A percentile compares a stretch with the other conserved stretches of the same genome.
Conservation (phyloP, 2,329 filamentous ascomycete species). For the Cladorrhinum sp. region DNA sequence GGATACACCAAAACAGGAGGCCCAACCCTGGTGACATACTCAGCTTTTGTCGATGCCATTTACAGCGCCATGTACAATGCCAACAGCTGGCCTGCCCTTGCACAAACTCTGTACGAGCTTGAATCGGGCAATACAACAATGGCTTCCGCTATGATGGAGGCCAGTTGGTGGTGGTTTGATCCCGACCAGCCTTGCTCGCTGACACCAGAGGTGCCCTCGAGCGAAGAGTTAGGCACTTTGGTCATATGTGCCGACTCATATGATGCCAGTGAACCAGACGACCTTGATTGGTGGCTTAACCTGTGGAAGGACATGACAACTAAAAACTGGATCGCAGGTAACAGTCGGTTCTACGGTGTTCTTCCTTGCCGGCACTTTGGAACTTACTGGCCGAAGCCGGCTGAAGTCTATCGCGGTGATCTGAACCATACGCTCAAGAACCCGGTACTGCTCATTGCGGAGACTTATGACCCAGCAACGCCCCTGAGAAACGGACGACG, state of each 20-base stretch:
- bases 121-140: conserved; percentile 45
- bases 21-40: conserved; percentile 46
- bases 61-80: conserved; percentile 45
- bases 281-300: conserved; percentile 43
- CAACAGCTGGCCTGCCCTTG: conserved; percentile 40
- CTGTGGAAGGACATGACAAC: conserved; percentile 48
- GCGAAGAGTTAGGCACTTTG: conserved; percentile 39
- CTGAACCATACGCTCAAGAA: conserved; percentile 43
- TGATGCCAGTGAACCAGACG: conserved; percentile 41
- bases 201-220: conserved; percentile 31
- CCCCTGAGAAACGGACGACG: conserved; percentile 47
- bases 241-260: conserved; percentile 48
- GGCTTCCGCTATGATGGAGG: conserved; percentile 39
- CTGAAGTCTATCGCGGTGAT: conserved; percentile 46
- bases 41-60: conserved; percentile 38
- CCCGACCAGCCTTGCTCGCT: conserved; percentile 34
- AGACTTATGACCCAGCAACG: conserved; percentile 50
- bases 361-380: conserved; percentile 47
- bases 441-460: conserved; percentile 47
- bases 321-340: conserved; percentile 45
- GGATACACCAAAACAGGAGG: conserved; percentile 40
- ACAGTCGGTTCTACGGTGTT: conserved; percentile 43
- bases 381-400: conserved; percentile 43
- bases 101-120: conserved; percentile 42
- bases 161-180: conserved; percentile 45